These are phyloP conservation scores for Penicillium robsamsonii DNA, from an alignment of 495 filamentous ascomycete genomes.

Conservation along the genomic window DNA sequence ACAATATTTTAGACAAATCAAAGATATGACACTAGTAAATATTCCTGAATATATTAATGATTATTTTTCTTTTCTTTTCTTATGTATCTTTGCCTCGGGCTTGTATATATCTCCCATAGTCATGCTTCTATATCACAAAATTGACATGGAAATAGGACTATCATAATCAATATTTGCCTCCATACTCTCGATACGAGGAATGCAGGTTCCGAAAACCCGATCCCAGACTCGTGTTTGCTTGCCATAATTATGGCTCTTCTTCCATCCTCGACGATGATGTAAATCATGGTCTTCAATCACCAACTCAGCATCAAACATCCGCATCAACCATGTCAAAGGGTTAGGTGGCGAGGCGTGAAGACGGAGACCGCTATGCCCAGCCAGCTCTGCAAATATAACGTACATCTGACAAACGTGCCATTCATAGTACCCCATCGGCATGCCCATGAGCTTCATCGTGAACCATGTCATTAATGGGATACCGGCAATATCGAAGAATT, in stretches of 20 bases:
- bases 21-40: too few species aligned
- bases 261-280: conserved; percentile 46
- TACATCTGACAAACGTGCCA: conserved; percentile 46
- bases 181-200: conserved; percentile 37
- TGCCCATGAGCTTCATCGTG: conserved; percentile 29
- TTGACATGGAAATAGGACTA: conserved; percentile 30
- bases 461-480: conserved; percentile 38
- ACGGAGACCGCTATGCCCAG: conserved; percentile 39
- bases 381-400: conserved; percentile 40
- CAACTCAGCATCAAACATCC: conserved; percentile 36
- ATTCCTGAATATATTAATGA: too few species aligned
- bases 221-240: conserved; percentile 47
- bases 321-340: conserved; percentile 34
- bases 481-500: conserved; percentile 46
- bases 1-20: too few species aligned
- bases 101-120: too few species aligned
- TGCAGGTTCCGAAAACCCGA: conserved; percentile 39
- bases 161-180: conserved; percentile 38
- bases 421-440: conserved; percentile 45
- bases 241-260: conserved; percentile 45
- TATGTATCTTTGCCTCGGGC: too few species aligned
- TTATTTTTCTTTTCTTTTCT: too few species aligned
- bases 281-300: conserved; percentile 47
- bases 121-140: too few species aligned
- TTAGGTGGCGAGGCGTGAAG: conserved; percentile 30